Percentiles rank a stretch among this genome's conserved stretches.
These are phyloP conservation scores for Malassezia brasiliensis DNA, from an alignment of 1,284 basidiomycete genomes.

Conservation along the genomic window DNA sequence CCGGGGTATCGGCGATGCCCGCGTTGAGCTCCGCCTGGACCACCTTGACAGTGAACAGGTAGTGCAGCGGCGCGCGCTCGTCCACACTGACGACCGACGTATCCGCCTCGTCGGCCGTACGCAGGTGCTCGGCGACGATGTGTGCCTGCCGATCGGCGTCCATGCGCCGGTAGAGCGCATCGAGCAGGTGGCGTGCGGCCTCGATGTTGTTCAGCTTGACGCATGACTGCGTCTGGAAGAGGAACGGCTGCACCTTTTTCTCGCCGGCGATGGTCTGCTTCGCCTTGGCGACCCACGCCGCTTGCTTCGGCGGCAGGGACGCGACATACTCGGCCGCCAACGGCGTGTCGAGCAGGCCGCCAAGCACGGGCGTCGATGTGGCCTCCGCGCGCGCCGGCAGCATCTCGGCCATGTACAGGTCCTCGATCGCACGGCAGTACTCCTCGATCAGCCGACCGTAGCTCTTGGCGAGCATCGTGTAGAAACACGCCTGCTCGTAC, in stretches of 20 bases:
- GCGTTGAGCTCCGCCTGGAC: slow-evolving; percentile 10
- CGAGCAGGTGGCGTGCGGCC: slow-evolving; percentile 75
- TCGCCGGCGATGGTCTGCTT: slow-evolving; percentile 68
- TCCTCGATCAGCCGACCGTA: slow-evolving; percentile 83
- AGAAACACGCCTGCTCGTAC: slow-evolving; percentile 78
- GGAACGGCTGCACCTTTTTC: slow-evolving; percentile 84
- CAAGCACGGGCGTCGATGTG: background rate
- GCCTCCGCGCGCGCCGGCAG: slow-evolving; percentile 53
- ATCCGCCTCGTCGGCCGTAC: slow-evolving; percentile 36
- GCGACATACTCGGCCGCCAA: slow-evolving; percentile 48
- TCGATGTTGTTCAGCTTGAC: slow-evolving; percentile 98
- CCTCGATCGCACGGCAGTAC: slow-evolving; percentile 78
- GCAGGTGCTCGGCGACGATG: slow-evolving; percentile 50
- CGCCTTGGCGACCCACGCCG: slow-evolving; percentile 89
- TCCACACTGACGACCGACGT: slow-evolving; percentile 69
- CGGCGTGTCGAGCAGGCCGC: background rate
- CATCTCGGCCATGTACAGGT: slow-evolving; percentile 86
- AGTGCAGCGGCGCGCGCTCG: background rate
- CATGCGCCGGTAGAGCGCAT: slow-evolving; percentile 85
- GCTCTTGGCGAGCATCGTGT: slow-evolving; percentile 65
- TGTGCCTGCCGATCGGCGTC: slow-evolving; percentile 78
- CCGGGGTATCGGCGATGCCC: background rate
- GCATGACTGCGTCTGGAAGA: slow-evolving; percentile 73
- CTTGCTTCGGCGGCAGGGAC: slow-evolving; percentile 52
- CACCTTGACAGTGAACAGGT: slow-evolving; percentile 5